Evolutionary conservation across 768 basidiomycete genomes (phyloP).

Genomic region (Polyporus arcularius): DNA sequence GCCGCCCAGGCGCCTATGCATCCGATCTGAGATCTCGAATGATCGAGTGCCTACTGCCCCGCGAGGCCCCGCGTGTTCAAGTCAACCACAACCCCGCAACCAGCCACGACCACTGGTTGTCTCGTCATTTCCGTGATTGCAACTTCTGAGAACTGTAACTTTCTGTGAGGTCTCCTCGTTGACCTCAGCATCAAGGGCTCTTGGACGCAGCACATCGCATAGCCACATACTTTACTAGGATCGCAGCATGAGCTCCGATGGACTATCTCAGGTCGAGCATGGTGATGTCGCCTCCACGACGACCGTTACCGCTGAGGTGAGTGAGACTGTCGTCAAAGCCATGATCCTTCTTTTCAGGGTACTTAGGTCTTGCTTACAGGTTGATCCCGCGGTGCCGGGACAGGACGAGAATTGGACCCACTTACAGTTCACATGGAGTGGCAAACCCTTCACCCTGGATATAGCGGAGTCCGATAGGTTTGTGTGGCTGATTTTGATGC

Average conservation of each 20-base stretch:
- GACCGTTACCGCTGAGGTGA: slow-evolving; percentile 1
- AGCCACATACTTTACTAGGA: not conserved
- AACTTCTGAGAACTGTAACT: too few relatives aligned
- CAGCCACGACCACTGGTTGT: not conserved
- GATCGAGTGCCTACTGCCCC: not conserved
- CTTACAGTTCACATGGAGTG: slow-evolving; percentile 72
- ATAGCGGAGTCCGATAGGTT: slow-evolving; percentile 82
- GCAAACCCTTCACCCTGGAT: slow-evolving; percentile 62
- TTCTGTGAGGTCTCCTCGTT: too few relatives aligned
- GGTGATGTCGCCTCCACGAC: not conserved
- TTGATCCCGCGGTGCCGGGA: not conserved
- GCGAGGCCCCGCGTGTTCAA: not conserved
- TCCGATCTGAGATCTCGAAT: slow-evolving; percentile 10
- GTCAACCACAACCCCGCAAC: not conserved
- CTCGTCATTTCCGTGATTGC: too few relatives aligned
- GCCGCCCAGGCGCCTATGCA: not conserved
- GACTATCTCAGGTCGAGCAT: not conserved
- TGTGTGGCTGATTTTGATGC: not conserved
- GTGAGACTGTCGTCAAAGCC: not conserved
- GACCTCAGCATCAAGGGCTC: not conserved
- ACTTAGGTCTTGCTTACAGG: not conserved
- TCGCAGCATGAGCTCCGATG: not conserved
- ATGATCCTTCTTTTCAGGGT: not conserved
- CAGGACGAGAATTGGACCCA: slow-evolving; percentile 50
- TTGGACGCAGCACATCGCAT: not conserved